phyloP scores from a whole-genome alignment of 75 land plant species.

The Picea glauca region DNA sequence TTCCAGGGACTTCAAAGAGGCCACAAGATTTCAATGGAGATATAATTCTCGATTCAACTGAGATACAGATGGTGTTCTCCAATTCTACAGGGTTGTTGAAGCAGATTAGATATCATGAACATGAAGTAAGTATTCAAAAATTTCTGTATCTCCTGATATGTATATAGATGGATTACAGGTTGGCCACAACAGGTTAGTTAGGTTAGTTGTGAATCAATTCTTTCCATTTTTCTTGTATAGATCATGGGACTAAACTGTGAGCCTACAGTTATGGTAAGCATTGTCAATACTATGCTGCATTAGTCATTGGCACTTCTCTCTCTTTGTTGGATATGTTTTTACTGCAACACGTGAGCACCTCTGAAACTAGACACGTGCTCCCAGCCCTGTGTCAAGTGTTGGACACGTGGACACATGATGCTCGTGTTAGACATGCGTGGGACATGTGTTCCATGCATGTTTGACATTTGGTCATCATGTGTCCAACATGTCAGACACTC shows the following conservation, averaged over 20 bases:
- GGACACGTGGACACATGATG: too few species aligned
- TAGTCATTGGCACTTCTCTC: too few species aligned
- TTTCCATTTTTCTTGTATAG: not conserved
- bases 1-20: not conserved
- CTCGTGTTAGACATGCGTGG: too few species aligned
- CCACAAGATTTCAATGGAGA: constrained; percentile 14
- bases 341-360: too few species aligned
- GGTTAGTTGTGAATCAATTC: not conserved
- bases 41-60: constrained; percentile 5
- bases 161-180: not conserved
- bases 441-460: too few species aligned
- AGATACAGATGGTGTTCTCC: constrained; percentile 9
- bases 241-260: not conserved
- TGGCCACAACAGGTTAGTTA: not conserved
- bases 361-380: too few species aligned
- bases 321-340: too few species aligned
- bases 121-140: not conserved
- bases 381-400: too few species aligned
- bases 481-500: too few species aligned
- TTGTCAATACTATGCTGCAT: too few species aligned
- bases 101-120: not conserved
- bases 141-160: not conserved
- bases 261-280: not conserved
- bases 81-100: constrained; percentile 7
- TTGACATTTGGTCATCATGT: too few species aligned